Conservation (phyloP, 2,329 filamentous ascomycete species). For the Fusarium sp. region DNA sequence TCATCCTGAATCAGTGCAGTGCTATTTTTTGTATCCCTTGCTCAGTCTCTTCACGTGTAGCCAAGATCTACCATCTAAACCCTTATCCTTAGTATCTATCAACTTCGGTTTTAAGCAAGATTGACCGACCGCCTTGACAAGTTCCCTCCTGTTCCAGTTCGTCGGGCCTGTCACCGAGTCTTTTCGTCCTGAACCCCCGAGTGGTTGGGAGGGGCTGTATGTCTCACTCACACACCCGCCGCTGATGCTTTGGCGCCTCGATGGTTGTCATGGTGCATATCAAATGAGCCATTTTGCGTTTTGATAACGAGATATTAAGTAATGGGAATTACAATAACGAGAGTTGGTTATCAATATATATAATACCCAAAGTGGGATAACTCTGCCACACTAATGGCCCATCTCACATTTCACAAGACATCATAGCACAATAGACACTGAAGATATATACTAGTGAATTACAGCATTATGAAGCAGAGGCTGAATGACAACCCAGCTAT, state of each 20-base stretch:
- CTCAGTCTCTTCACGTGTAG: neutral
- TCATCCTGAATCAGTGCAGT: neutral
- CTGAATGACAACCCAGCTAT: constrained; percentile 48
- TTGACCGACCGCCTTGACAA: neutral
- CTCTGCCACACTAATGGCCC: neutral
- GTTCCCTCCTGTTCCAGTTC: neutral
- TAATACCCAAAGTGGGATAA: too few species aligned
- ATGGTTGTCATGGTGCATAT: neutral
- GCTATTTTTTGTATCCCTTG: neutral
- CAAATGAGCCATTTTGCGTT: neutral
- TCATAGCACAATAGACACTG: neutral
- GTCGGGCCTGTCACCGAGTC: neutral
- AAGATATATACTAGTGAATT: constrained; percentile 57
- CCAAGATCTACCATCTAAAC: neutral
- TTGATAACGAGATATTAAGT: neutral
- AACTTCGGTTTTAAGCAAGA: neutral
- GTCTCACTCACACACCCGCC: constrained; percentile 5
- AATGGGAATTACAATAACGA: neutral
- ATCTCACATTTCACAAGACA: neutral
- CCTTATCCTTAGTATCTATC: neutral
- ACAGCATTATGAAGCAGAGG: constrained; percentile 58
- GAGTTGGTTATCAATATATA: neutral
- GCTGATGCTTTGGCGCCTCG: neutral
- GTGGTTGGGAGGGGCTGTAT: neutral
- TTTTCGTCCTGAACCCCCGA: neutral